Percentiles rank a stretch among this genome's conserved stretches.
phyloP scores from a whole-genome alignment of 192 early-diverging fungal genomes.

The Rhizoclosmatium globosum region DNA sequence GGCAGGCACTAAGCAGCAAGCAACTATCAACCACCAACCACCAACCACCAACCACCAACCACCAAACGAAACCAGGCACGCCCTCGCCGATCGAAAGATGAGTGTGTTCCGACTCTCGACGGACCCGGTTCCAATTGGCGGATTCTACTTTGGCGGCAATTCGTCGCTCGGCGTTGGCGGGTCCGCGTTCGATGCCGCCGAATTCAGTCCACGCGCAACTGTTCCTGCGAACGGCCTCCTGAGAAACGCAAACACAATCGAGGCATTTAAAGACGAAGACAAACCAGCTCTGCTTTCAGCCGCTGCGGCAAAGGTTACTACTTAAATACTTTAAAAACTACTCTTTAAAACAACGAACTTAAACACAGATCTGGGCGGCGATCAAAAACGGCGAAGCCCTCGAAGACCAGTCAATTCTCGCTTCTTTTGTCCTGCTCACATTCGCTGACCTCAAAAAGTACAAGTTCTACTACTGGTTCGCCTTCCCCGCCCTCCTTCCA shows the following conservation, averaged over 20 bases:
- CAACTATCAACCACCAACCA: conserved; percentile 30
- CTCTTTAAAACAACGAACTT: not conserved
- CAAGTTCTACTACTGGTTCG: conserved; percentile 95
- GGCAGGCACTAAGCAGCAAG: no score
- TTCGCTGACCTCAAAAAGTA: conserved; percentile 98
- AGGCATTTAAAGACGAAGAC: conserved; percentile 87
- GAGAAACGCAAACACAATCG: conserved; percentile 93
- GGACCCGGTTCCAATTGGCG: conserved; percentile 33
- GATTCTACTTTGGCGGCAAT: conserved; percentile 52
- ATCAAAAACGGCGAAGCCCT: conserved; percentile 74
- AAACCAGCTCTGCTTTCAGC: conserved; percentile 73
- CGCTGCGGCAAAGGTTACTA: conserved; percentile 62
- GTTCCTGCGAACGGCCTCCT: conserved; percentile 65
- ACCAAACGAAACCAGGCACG: conserved; percentile 29
- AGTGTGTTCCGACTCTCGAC: conserved; percentile 81
- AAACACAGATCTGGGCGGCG: conserved; percentile 71
- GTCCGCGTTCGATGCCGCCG: conserved; percentile 52
- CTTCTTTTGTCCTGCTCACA: conserved; percentile 81
- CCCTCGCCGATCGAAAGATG: conserved; percentile 84
- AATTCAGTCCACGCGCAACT: conserved; percentile 40
- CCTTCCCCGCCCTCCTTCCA: conserved; percentile 86
- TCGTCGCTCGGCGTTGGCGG: conserved; percentile 70
- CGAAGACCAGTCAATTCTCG: conserved; percentile 68
- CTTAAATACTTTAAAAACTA: not conserved
- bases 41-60: conserved; percentile 31